Base-by-base conservation (phyloP, 2,329 filamentous ascomycete species). In the Pochonia chlamydosporia region DNA sequence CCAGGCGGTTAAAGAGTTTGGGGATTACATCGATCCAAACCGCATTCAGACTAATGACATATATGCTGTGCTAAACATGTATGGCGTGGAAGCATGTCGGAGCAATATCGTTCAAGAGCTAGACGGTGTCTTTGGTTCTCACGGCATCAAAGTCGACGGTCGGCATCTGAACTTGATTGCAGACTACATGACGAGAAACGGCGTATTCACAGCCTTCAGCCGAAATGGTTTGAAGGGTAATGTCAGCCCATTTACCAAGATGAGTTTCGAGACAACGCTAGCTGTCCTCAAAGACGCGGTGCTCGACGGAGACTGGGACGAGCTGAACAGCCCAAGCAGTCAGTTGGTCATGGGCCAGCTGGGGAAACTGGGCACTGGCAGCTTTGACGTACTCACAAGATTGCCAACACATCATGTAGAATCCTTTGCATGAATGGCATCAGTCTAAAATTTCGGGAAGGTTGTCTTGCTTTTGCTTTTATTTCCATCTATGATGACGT, bases 251-350 rank as follows among this genome's bases (percentile, higher is more conserved):
- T 92, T 99, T 58, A 92, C 93, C 69, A 97, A 97, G 78, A 97
- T 97, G 92, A 95, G 89, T 66, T 99, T 97, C 71, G 93, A 99
- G 78, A 99, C 93, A 4, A 99, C 93, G 3, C 79, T 97, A 33
- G 85, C 87, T 1, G 96, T 96, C 74, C 75, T 99, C 60, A 91
- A 87, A 66, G 93, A 97, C 62, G 91, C 93, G 1, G 85, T 96
- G 23, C 73, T 95, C 49, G 89, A 95, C 60, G 84, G 88, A 43
- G 93, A 97, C 66, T 89, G 82, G 76, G 93, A 99, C 66, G 87
- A 93, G 59, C 72, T 99, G 51, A 82, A 78, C 50, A 90, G 86
- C 50, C 93, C 95, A 0, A 93, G 87, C 65, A 85, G 88, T 52
- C 80, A 92, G 49, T 87, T 99, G 59, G 91, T 97, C 42, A 84